Percentiles rank a stretch among this genome's conserved stretches.
phyloP scores from a whole-genome alignment of 139 green algal genomes.

The Chloropicon primus region DNA sequence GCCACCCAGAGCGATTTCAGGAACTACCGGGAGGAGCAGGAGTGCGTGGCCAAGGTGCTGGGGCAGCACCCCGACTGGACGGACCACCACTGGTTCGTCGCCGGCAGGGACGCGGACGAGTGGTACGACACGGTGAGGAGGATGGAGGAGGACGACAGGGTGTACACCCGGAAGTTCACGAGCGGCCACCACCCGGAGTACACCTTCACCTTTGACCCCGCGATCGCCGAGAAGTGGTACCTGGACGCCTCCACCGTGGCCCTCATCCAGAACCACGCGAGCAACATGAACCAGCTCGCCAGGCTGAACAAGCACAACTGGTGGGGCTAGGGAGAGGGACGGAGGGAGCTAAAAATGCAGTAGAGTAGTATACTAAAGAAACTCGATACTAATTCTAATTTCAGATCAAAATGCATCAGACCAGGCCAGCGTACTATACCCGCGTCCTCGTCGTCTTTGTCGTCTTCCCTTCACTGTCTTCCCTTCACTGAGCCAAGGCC shows the following conservation, averaged over 20 bases:
- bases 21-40: background rate
- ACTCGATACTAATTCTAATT: too few species aligned
- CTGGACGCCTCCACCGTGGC: background rate
- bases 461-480: too few species aligned
- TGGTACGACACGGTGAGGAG: background rate
- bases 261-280: background rate
- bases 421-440: too few species aligned
- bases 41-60: background rate
- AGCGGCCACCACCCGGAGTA: background rate
- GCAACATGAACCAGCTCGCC: background rate
- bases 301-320: background rate
- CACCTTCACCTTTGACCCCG: background rate
- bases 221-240: background rate
- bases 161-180: background rate
- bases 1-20: background rate
- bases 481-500: too few species aligned
- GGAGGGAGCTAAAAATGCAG: background rate
- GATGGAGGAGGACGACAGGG: background rate
- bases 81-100: background rate
- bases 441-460: too few species aligned
- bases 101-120: background rate
- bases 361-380: background rate
- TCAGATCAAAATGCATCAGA: too few species aligned
- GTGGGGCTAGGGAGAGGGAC: background rate
- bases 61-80: background rate